Evolutionary conservation across 352 stramenopile genomes (phyloP).

Genomic region (Globisporangium camurandrum): DNA sequence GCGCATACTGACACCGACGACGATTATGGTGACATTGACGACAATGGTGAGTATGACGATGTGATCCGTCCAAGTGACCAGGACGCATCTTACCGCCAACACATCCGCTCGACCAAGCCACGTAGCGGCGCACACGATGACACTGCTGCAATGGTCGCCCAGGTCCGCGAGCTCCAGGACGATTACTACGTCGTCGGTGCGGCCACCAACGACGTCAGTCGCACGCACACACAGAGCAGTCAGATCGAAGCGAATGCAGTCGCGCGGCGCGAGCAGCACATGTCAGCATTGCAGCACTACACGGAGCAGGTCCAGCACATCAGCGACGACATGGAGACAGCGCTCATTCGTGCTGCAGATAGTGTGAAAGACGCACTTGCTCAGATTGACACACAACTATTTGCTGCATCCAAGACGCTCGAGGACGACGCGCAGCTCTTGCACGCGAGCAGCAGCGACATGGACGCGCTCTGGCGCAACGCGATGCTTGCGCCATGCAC

Average conservation of each 20-base stretch:
- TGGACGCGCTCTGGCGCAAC: slow-evolving; percentile 30
- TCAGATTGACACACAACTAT: slow-evolving; percentile 25
- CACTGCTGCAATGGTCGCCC: slow-evolving; percentile 34
- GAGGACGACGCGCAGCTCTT: slow-evolving; percentile 30
- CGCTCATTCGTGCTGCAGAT: slow-evolving; percentile 46
- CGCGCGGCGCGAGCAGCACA: slow-evolving; percentile 47
- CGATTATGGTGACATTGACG: slow-evolving; percentile 10
- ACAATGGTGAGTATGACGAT: background rate
- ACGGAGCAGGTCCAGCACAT: slow-evolving; percentile 42
- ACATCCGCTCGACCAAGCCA: slow-evolving; percentile 1
- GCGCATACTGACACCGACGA: slow-evolving; percentile 11
- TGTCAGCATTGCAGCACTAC: slow-evolving; percentile 39
- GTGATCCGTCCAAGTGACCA: no score
- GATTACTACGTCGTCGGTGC: background rate
- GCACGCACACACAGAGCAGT: slow-evolving; percentile 1
- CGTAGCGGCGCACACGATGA: slow-evolving; percentile 17
- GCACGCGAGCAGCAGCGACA: slow-evolving; percentile 19
- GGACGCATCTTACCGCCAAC: no score
- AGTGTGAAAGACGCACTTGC: slow-evolving; percentile 48
- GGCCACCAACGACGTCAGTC: background rate
- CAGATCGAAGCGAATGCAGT: slow-evolving; percentile 58
- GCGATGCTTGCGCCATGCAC: slow-evolving; percentile 33
- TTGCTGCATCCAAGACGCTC: slow-evolving; percentile 14
- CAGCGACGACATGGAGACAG: slow-evolving; percentile 50
- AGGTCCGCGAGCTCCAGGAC: slow-evolving; percentile 49